Conservation (phyloP, 306 rosid species). For the Quercus alba region DNA sequence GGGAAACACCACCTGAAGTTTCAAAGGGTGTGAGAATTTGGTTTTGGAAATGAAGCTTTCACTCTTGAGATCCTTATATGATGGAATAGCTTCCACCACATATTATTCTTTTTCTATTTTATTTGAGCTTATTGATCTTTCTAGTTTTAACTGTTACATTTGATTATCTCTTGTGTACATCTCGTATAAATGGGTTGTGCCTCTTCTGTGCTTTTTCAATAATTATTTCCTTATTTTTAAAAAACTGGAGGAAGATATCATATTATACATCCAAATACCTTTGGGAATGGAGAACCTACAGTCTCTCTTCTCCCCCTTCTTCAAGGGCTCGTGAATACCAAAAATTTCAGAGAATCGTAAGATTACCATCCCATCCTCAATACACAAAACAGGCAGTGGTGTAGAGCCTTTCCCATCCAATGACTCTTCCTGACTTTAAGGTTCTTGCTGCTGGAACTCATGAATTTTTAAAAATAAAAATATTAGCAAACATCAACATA, state of each 20-base stretch:
- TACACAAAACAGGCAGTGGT: constrained; percentile 76
- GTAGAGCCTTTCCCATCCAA: constrained; percentile 30
- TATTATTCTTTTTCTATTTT: too few relatives aligned
- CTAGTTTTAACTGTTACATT: too few relatives aligned
- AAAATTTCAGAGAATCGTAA: constrained; percentile 93
- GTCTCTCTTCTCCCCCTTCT: constrained; percentile 82
- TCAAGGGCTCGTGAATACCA: constrained; percentile 70
- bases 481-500: constrained; percentile 17
- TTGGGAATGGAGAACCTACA: constrained; percentile 53
- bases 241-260: constrained; percentile 10
- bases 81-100: too few relatives aligned
- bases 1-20: too few relatives aligned
- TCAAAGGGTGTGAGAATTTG: too few relatives aligned
- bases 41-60: too few relatives aligned
- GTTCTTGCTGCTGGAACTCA: constrained; percentile 45
- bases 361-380: constrained; percentile 79
- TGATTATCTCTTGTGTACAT: too few relatives aligned
- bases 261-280: constrained; percentile 44
- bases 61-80: too few relatives aligned
- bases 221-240: too few relatives aligned
- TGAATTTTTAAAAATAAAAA: constrained; percentile 11
- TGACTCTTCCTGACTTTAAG: constrained; percentile 45
- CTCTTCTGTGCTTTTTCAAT: too few relatives aligned
- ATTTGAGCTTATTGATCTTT: too few relatives aligned
- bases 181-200: too few relatives aligned